phyloP scores from a whole-genome alignment of 805 yeast genomes.

The Naumovozyma dairenensis region DNA sequence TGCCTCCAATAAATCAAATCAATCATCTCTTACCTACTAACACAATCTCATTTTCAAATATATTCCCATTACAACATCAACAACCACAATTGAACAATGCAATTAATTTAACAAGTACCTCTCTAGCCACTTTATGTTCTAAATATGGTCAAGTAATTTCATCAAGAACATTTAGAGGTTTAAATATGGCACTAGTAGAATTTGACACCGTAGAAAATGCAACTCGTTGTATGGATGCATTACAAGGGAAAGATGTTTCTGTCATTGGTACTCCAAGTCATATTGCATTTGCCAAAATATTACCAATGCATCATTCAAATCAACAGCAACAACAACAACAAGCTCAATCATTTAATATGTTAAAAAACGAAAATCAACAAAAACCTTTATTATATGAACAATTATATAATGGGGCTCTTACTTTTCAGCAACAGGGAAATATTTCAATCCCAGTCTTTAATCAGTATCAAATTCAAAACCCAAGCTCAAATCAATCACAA shows the following conservation, averaged over 20 bases:
- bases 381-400: conserved; percentile 28
- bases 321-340: conserved; percentile 14
- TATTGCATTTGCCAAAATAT: conserved; percentile 76
- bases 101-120: conserved; percentile 33
- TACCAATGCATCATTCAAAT: conserved; percentile 25
- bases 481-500: conserved; percentile 2
- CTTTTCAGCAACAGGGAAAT: conserved; percentile 27
- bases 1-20: conserved; percentile 68
- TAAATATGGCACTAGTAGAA: conserved; percentile 54
- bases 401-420: conserved; percentile 25
- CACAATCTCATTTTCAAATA: conserved; percentile 66
- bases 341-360: conserved; percentile 6
- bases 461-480: conserved; percentile 17
- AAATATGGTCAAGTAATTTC: conserved; percentile 54
- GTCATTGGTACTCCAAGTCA: conserved; percentile 67
- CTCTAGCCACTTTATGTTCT: conserved; percentile 50
- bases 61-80: conserved; percentile 33
- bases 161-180: conserved; percentile 47
- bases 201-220: conserved; percentile 67
- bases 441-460: conserved; percentile 25
- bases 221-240: conserved; percentile 61
- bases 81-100: conserved; percentile 47
- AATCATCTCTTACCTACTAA: conserved; percentile 64
- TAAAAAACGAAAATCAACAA: conserved; percentile 5
- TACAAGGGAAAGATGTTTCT: conserved; percentile 70